Evolutionary conservation across 2,329 filamentous ascomycete species (phyloP).

Genomic region (Cercospora beticola): DNA sequence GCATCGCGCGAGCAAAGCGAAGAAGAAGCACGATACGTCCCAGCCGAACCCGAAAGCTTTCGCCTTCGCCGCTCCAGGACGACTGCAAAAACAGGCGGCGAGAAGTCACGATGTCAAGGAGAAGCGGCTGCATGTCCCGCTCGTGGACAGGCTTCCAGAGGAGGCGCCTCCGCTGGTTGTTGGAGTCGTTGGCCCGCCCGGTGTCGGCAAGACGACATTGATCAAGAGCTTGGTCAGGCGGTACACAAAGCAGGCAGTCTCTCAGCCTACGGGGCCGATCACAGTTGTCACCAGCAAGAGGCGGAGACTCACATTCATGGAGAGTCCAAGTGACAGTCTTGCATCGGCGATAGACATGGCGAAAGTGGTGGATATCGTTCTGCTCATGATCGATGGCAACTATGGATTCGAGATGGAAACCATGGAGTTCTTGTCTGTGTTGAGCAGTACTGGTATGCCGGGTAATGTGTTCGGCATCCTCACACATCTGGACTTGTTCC

Average conservation of each 20-base stretch:
- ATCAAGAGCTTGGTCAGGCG: constrained; percentile 91
- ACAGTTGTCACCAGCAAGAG: constrained; percentile 97
- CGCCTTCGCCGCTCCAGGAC: constrained; percentile 77
- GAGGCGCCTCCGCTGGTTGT: constrained; percentile 92
- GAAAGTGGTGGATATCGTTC: constrained; percentile 94
- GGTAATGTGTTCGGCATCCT: constrained; percentile 97
- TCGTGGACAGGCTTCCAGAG: constrained; percentile 92
- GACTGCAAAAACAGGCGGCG: constrained; percentile 71
- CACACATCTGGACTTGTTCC: constrained; percentile 93
- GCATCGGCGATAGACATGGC: constrained; percentile 96
- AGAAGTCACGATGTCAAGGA: constrained; percentile 83
- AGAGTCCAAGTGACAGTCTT: constrained; percentile 91
- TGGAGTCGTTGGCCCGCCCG: constrained; percentile 89
- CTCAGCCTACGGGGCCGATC: constrained; percentile 84
- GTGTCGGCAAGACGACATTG: constrained; percentile 90
- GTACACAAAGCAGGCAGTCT: constrained; percentile 93
- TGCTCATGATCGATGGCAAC: constrained; percentile 98
- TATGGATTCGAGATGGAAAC: constrained; percentile 99
- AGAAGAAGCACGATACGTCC: constrained; percentile 65
- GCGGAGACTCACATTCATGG: constrained; percentile 88
- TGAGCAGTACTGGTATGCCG: constrained; percentile 94
- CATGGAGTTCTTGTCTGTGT: constrained; percentile 96
- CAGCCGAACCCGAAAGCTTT: constrained; percentile 89
- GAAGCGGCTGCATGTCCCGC: constrained; percentile 91
- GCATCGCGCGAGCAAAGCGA: constrained; percentile 84